Evolutionary conservation across 1,284 basidiomycete species (phyloP).

Genomic region (Apiotrichum porosum): DNA sequence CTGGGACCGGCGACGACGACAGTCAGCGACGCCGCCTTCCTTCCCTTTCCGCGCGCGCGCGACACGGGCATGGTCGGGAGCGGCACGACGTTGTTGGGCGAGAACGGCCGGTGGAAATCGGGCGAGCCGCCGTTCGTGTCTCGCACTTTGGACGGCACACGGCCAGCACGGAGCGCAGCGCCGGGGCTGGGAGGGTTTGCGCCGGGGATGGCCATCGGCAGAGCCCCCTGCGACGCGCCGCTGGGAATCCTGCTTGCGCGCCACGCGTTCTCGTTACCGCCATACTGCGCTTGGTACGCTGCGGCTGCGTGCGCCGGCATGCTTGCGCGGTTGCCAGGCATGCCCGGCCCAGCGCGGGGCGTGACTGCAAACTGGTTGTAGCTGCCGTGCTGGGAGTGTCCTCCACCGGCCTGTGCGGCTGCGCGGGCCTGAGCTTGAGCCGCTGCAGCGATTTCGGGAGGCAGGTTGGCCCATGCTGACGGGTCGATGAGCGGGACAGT

Average conservation of each 20-base stretch:
- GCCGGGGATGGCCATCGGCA: not conserved
- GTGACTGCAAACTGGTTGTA: not conserved
- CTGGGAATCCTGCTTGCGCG: too few relatives aligned
- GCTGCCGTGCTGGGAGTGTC: not conserved
- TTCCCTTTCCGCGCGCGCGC: constrained; percentile 13
- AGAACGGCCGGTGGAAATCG: constrained; percentile 39
- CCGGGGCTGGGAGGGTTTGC: too few relatives aligned
- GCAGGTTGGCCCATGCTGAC: constrained; percentile 16
- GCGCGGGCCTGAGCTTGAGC: not conserved
- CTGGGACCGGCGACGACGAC: constrained; percentile 38
- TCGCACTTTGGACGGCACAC: constrained; percentile 6
- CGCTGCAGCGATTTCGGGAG: not conserved
- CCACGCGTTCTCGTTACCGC: not conserved
- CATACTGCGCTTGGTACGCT: not conserved
- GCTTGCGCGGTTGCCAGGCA: too few relatives aligned
- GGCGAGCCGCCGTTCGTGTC: constrained; percentile 5
- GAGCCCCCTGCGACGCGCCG: not conserved
- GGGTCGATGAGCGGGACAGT: constrained; percentile 37
- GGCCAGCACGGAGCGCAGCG: too few relatives aligned
- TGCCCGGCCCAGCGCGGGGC: too few relatives aligned
- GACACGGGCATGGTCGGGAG: constrained; percentile 1
- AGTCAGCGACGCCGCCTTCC: constrained; percentile 27
- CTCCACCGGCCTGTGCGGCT: not conserved
- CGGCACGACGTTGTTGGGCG: constrained; percentile 20
- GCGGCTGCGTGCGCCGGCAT: not conserved